A percentile compares a stretch with the other conserved stretches of the same genome.
These are phyloP conservation scores for Pythium biforme DNA, from an alignment of 352 stramenopile species.

Conservation along the genomic window DNA sequence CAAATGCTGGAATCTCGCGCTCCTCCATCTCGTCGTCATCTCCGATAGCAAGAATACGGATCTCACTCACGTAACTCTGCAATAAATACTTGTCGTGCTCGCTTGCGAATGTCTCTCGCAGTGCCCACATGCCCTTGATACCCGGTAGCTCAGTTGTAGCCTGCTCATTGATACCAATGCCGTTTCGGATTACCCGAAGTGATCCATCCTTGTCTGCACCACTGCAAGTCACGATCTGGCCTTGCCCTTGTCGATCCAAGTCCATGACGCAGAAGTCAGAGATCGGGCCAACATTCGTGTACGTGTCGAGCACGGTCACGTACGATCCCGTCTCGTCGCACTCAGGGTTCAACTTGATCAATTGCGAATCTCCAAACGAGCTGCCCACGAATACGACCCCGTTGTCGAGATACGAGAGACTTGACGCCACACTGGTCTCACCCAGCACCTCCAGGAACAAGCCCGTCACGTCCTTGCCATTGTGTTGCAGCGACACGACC, in stretches of 20 bases:
- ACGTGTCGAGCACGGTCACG: conserved; percentile 95
- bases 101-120: conserved; percentile 85
- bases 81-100: conserved; percentile 95
- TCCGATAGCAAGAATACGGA: conserved; percentile 93
- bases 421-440: conserved; percentile 90
- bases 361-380: conserved; percentile 93
- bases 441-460: conserved; percentile 94
- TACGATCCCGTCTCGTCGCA: conserved; percentile 83
- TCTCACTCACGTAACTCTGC: conserved; percentile 96
- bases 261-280: conserved; percentile 98
- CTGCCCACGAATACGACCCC: conserved; percentile 95
- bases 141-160: conserved; percentile 93
- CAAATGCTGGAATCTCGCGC: conserved; percentile 84
- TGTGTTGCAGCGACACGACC: conserved; percentile 85
- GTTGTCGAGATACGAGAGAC: conserved; percentile 93
- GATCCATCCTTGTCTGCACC: conserved; percentile 95
- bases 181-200: conserved; percentile 97
- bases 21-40: conserved; percentile 92
- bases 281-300: conserved; percentile 97
- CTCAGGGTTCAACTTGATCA: conserved; percentile 91
- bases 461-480: conserved; percentile 62
- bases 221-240: conserved; percentile 96
- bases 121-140: conserved; percentile 98
- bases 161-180: conserved; percentile 98
- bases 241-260: conserved; percentile 92